phyloP scores from a whole-genome alignment of 2,329 filamentous ascomycete species.

The Xylaria sp. region DNA sequence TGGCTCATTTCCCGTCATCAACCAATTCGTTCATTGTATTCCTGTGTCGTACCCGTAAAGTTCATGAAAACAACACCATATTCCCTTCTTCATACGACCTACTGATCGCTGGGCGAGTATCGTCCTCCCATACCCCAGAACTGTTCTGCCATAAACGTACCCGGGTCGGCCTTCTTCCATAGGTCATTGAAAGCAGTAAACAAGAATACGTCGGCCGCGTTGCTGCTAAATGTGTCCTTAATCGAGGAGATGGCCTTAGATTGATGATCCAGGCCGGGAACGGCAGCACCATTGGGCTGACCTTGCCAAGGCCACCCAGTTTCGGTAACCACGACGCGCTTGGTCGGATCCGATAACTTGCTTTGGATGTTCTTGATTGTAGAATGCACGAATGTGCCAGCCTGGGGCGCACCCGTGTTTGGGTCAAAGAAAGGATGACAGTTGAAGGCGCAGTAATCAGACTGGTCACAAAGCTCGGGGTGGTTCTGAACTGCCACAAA shows the following conservation, averaged over 20 bases:
- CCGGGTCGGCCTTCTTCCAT: slow-evolving; percentile 76
- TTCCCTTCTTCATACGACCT: slow-evolving; percentile 7
- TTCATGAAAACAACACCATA: slow-evolving; percentile 6
- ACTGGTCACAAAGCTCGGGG: slow-evolving; percentile 75
- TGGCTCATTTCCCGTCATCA: slow-evolving; percentile 30
- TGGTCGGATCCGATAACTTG: slow-evolving; percentile 57
- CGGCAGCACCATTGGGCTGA: slow-evolving; percentile 70
- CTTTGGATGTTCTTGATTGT: slow-evolving; percentile 61
- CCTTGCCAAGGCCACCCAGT: slow-evolving; percentile 85
- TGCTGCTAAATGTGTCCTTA: slow-evolving; percentile 65
- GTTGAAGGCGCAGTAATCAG: slow-evolving; percentile 85
- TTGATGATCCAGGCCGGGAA: slow-evolving; percentile 77
- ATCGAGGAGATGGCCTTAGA: slow-evolving; percentile 72
- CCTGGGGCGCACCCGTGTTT: slow-evolving; percentile 66
- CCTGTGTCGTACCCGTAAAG: slow-evolving; percentile 29
- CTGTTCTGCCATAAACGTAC: slow-evolving; percentile 77
- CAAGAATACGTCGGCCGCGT: slow-evolving; percentile 68
- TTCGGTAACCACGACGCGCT: slow-evolving; percentile 80
- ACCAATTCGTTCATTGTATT: slow-evolving; percentile 35
- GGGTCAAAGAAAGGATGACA: slow-evolving; percentile 86
- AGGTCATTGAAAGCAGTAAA: slow-evolving; percentile 83
- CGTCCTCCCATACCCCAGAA: slow-evolving; percentile 74
- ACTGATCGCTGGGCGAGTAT: slow-evolving; percentile 48
- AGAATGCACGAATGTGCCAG: slow-evolving; percentile 73
- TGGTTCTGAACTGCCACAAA: slow-evolving; percentile 74